Evolutionary conservation across 2,329 filamentous ascomycete species (phyloP).

Genomic region (Helotiales sp.): DNA sequence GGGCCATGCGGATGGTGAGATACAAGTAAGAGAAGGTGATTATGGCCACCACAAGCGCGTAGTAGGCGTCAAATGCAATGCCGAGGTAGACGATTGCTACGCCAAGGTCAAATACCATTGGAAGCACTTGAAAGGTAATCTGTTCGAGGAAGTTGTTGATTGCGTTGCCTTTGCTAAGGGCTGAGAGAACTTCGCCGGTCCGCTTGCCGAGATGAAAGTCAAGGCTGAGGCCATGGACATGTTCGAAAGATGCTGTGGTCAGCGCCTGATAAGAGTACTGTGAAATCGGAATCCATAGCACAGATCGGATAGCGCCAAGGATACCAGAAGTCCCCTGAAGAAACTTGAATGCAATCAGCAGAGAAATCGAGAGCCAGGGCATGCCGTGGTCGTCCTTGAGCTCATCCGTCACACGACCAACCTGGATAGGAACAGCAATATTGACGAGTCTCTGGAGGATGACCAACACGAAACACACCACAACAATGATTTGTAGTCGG

Average conservation of each 20-base stretch:
- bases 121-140: slow-evolving; percentile 91
- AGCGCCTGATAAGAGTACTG: slow-evolving; percentile 96
- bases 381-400: slow-evolving; percentile 55
- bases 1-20: slow-evolving; percentile 92
- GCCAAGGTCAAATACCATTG: slow-evolving; percentile 88
- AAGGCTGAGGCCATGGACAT: slow-evolving; percentile 91
- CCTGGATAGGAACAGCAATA: slow-evolving; percentile 78
- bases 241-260: slow-evolving; percentile 93
- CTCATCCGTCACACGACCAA: slow-evolving; percentile 76
- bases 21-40: slow-evolving; percentile 97
- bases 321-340: slow-evolving; percentile 88
- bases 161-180: slow-evolving; percentile 90
- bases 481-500: slow-evolving; percentile 73
- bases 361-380: slow-evolving; percentile 71
- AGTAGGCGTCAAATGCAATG: slow-evolving; percentile 79
- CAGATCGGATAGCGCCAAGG: slow-evolving; percentile 76
- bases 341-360: slow-evolving; percentile 77
- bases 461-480: slow-evolving; percentile 80
- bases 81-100: slow-evolving; percentile 84
- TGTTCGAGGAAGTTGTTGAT: slow-evolving; percentile 98
- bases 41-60: slow-evolving; percentile 84
- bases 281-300: slow-evolving; percentile 93
- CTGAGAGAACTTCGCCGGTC: slow-evolving; percentile 93
- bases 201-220: slow-evolving; percentile 97
- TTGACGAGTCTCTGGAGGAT: slow-evolving; percentile 82